These are phyloP conservation scores for Gynandropsis gynandra DNA, from an alignment of 345 rosid species.

Conservation along the genomic window DNA sequence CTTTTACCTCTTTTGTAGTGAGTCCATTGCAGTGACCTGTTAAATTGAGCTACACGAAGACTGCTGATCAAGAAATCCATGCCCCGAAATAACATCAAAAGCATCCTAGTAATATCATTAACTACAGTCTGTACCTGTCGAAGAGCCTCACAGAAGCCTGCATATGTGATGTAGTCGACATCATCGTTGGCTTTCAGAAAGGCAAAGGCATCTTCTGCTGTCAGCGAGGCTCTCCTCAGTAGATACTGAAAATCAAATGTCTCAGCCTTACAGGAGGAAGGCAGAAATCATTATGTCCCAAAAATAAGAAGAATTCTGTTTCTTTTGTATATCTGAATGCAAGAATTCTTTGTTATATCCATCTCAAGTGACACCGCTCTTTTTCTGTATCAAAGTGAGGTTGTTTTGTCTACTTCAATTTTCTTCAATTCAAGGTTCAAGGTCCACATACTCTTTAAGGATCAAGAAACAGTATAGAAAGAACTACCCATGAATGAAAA, in stretches of 20 bases:
- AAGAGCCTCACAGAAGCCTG: slow-evolving; percentile 76
- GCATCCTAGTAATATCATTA: neutral
- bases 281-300: neutral
- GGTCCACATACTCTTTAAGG: neutral
- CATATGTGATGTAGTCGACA: slow-evolving; percentile 53
- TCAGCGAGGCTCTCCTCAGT: slow-evolving; percentile 55
- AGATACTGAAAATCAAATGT: slow-evolving; percentile 44
- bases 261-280: slow-evolving; percentile 22
- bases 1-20: slow-evolving; percentile 57
- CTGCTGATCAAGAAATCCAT: neutral
- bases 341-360: neutral
- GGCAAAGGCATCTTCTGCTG: slow-evolving; percentile 71
- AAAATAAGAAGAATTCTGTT: too few species aligned
- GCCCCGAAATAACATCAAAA: neutral
- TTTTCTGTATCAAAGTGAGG: neutral
- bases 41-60: slow-evolving; percentile 53
- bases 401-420: too few species aligned
- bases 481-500: neutral
- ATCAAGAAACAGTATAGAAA: neutral
- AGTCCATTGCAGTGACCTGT: slow-evolving; percentile 71
- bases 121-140: slow-evolving; percentile 45
- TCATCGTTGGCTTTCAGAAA: slow-evolving; percentile 54
- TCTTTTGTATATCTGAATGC: neutral
- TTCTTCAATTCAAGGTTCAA: neutral
- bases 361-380: neutral